Conservation (phyloP, 495 filamentous ascomycete genomes). For the Rhypophila decipiens region DNA sequence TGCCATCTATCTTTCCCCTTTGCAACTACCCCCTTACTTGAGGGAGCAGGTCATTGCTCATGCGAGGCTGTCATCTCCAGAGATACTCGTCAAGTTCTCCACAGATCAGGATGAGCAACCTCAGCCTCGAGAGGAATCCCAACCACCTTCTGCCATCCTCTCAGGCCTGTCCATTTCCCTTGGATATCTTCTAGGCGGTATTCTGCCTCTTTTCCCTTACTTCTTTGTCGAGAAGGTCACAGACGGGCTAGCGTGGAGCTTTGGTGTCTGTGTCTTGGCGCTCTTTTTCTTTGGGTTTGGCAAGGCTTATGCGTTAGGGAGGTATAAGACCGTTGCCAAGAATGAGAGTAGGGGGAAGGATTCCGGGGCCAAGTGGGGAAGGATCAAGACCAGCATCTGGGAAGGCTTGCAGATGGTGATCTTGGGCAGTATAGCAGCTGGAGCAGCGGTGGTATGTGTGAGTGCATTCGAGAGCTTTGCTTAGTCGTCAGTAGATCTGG, state of each 20-base stretch:
- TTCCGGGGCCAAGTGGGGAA: conserved; percentile 20
- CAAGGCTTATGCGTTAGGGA: conserved; percentile 44
- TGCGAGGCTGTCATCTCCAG: not conserved
- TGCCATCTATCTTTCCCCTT: not conserved
- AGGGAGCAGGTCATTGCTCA: not conserved
- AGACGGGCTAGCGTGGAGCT: conserved; percentile 59
- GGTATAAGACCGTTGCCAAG: not conserved
- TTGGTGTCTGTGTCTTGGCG: conserved; percentile 60
- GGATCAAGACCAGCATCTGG: conserved; percentile 16
- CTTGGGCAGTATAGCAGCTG: conserved; percentile 59
- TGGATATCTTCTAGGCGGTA: conserved; percentile 69
- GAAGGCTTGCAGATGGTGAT: conserved; percentile 59
- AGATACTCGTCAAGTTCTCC: not conserved
- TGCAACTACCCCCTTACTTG: not conserved
- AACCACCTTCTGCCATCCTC: conserved; percentile 20
- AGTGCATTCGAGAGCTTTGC: conserved; percentile 44
- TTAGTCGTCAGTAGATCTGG: too few species aligned
- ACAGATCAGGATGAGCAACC: not conserved
- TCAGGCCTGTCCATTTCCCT: conserved; percentile 52
- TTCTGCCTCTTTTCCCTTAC: conserved; percentile 69
- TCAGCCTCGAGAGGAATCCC: conserved; percentile 4
- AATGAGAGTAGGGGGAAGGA: not conserved
- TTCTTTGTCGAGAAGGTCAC: conserved; percentile 61
- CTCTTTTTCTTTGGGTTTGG: conserved; percentile 68
- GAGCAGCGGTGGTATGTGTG: conserved; percentile 60